Percentiles rank a stretch among this genome's conserved stretches.
These are phyloP conservation scores for Neonectria sp. DNA, from an alignment of 2,329 filamentous ascomycete species.

Conservation along the genomic window DNA sequence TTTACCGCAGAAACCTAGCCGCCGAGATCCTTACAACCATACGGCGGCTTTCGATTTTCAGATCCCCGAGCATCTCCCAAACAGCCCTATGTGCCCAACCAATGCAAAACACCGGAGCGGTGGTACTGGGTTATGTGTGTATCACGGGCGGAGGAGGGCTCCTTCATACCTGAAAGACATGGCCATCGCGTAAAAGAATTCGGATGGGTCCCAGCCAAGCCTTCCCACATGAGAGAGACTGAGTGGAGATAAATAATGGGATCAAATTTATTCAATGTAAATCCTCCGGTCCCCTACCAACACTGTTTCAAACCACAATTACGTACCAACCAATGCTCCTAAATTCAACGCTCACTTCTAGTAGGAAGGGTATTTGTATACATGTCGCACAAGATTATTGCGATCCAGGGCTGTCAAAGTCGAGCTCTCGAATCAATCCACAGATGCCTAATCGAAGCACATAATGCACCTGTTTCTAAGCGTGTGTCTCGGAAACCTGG, in stretches of 20 bases:
- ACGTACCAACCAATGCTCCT: background rate
- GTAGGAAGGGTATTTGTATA: constrained; percentile 11
- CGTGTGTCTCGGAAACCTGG: constrained; percentile 11
- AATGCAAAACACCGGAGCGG: constrained; percentile 61
- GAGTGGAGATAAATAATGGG: background rate
- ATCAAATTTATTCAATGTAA: background rate
- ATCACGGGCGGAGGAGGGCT: constrained; percentile 59
- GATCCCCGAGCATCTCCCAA: constrained; percentile 66
- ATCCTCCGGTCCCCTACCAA: background rate
- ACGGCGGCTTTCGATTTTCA: constrained; percentile 61
- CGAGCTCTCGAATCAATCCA: background rate
- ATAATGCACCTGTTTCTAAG: too few species aligned
- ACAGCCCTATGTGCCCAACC: constrained; percentile 66
- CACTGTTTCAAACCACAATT: constrained; percentile 10
- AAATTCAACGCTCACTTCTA: constrained; percentile 12
- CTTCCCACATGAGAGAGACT: background rate
- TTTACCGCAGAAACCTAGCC: constrained; percentile 40
- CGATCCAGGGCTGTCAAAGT: background rate
- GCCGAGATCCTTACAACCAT: constrained; percentile 37
- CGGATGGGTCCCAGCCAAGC: background rate
- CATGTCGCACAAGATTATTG: background rate
- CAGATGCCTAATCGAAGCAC: background rate
- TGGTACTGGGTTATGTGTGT: constrained; percentile 66
- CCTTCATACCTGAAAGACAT: constrained; percentile 23
- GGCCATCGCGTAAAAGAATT: background rate